phyloP scores from a whole-genome alignment of 2,329 filamentous ascomycete genomes.

The Trichoderma gracile region DNA sequence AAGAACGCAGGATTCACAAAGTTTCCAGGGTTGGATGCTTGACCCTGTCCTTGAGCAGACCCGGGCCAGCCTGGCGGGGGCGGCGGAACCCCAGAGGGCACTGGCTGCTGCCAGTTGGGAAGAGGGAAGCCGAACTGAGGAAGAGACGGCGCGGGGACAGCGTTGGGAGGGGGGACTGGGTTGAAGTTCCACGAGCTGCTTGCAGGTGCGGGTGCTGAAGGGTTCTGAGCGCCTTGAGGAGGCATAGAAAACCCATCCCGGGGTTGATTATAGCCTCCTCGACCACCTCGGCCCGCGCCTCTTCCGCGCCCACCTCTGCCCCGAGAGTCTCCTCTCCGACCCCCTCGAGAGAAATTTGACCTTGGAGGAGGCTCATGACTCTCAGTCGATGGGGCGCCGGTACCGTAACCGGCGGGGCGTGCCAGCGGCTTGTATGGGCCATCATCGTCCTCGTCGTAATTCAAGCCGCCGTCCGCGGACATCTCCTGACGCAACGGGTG shows the following conservation, averaged over 20 bases:
- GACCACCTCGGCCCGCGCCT: conserved; percentile 44
- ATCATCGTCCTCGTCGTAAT: conserved; percentile 69
- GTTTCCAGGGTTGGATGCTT: conserved; percentile 41
- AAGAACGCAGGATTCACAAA: conserved; percentile 62
- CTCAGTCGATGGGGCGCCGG: conserved; percentile 48
- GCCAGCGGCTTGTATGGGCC: conserved; percentile 71
- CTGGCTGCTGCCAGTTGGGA: conserved; percentile 43
- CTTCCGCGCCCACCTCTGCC: conserved; percentile 48
- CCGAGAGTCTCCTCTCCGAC: conserved; percentile 48
- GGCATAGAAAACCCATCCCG: conserved; percentile 48
- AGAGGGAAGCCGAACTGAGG: conserved; percentile 49
- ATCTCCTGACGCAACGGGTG: conserved; percentile 46
- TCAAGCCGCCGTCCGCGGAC: conserved; percentile 50
- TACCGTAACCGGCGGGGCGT: conserved; percentile 64
- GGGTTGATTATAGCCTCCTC: conserved; percentile 38
- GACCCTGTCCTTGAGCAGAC: conserved; percentile 37
- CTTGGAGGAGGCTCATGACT: conserved; percentile 38
- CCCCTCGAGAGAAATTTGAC: conserved; percentile 41
- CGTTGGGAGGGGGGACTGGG: conserved; percentile 12
- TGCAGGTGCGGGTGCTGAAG: conserved; percentile 30
- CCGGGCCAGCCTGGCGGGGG: conserved; percentile 40
- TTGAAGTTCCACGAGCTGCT: conserved; percentile 28
- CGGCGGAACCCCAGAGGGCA: conserved; percentile 37
- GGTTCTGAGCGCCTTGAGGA: conserved; percentile 40
- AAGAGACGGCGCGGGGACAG: conserved; percentile 30